These are phyloP conservation scores for Blakeslea trispora DNA, from an alignment of 371 early-diverging fungal genomes.

Conservation along the genomic window DNA sequence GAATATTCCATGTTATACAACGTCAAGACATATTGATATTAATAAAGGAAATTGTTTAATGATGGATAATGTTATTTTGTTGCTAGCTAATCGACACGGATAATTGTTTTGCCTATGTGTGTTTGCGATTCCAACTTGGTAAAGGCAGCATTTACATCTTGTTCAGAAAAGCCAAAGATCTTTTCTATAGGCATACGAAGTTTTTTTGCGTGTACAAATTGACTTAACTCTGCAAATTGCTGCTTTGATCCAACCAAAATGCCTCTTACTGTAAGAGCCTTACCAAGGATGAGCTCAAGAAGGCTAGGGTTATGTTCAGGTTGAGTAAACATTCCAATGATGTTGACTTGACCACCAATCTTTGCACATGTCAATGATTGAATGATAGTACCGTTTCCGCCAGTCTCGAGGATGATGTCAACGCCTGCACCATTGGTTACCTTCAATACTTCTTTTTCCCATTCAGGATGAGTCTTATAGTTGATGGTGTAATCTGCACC, in stretches of 20 bases:
- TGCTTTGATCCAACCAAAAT: conserved; percentile 21
- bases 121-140: conserved; percentile 1
- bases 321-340: conserved; percentile 17
- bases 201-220: conserved; percentile 19
- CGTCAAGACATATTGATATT: too few relatives aligned
- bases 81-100: conserved; percentile 11
- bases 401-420: conserved; percentile 21
- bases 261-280: conserved; percentile 12
- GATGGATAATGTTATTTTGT: not conserved
- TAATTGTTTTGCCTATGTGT: conserved; percentile 25
- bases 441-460: conserved; percentile 22
- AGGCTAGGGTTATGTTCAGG: conserved; percentile 11
- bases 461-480: conserved; percentile 22
- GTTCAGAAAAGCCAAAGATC: conserved; percentile 12
- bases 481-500: conserved; percentile 23
- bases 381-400: conserved; percentile 20
- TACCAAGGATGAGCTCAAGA: not conserved
- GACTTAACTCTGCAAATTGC: conserved; percentile 14
- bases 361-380: conserved; percentile 10
- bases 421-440: conserved; percentile 14
- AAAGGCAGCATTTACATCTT: conserved; percentile 17
- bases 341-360: conserved; percentile 13
- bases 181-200: conserved; percentile 25
- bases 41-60: too few relatives aligned
- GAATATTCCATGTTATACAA: too few relatives aligned